Evolutionary conservation across 495 filamentous ascomycete species (phyloP), one percentile per base, ranked within the genome.

Genomic region (Penicillium subrubescens): DNA sequence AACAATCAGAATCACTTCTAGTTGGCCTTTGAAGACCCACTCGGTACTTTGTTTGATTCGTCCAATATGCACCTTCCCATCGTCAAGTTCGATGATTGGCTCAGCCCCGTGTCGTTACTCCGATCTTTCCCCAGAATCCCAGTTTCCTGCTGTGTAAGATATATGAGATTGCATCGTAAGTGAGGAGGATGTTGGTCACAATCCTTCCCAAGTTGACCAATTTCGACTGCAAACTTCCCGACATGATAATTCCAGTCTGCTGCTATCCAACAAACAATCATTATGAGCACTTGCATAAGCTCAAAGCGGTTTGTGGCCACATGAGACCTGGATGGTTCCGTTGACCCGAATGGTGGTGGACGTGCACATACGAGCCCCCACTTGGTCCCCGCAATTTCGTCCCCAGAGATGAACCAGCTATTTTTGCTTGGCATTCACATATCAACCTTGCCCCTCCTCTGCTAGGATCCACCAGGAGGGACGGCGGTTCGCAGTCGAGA

Each of bases 311-410:
- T 27, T 21, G 21, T 11, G 17, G 27, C 35, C 15, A 17, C 34
- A 29, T 7, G 35, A 31, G 21, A 12, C 27, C 4, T 3, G 17
- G 5, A 41, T 25, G 14, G 21, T 41, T 43, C 55, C 35, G 55
- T 21, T 57, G 23, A 34, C 55, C 55, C 55, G 55, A 57, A 57
- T 52, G 23, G 48, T 23, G 19, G 21, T 48, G 48, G 48, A 52
- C 48, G 25, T 52, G 53, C n/a, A 7, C 53, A 34, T 27, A 56
- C 53, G 25, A 34, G n/a, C 53, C 53, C 53, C 53, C 29, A 37
- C 53, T 56, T 56, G 15, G 29, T 11, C 53, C 33, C 53, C 53
- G 53, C 53, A 56, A 31, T 52, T 52, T 52, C 48, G 27, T 8
- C 48, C 15, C 48, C 25, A 29, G 23, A 29, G 15, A 31, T 52